These are phyloP conservation scores for Endogone sp. DNA, from an alignment of 192 early-diverging fungal genomes.

Conservation along the genomic window DNA sequence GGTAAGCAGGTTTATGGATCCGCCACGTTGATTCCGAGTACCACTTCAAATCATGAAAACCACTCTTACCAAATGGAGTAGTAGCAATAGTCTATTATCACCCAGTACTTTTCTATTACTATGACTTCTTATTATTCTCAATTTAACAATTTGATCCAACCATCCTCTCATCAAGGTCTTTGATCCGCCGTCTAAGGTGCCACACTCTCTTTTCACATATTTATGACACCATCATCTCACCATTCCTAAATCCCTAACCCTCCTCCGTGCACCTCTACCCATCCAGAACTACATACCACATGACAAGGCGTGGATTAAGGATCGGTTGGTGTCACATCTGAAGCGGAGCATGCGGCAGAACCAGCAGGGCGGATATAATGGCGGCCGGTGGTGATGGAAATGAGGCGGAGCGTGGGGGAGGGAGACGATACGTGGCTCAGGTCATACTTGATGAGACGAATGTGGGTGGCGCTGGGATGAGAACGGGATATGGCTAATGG, in stretches of 20 bases:
- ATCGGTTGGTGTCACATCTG: neutral
- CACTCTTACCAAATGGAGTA: too few species aligned
- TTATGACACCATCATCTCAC: neutral
- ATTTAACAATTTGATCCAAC: too few species aligned
- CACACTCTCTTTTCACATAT: too few species aligned
- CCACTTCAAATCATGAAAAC: too few species aligned
- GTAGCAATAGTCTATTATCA: too few species aligned
- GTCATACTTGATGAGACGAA: neutral
- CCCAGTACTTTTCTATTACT: too few species aligned
- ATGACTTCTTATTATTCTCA: too few species aligned
- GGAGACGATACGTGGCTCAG: too few species aligned
- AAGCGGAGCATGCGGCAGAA: neutral
- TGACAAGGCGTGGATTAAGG: slow-evolving; percentile 1
- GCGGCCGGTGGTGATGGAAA: neutral
- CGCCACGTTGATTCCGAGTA: too few species aligned
- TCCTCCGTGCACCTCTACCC: neutral
- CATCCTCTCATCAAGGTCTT: neutral
- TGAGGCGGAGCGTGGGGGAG: neutral
- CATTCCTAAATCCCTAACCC: too few species aligned
- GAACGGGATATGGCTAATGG: too few species aligned
- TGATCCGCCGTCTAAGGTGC: neutral
- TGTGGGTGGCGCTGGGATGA: neutral
- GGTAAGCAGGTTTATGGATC: neutral
- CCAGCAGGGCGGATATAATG: neutral
- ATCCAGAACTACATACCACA: slow-evolving; percentile 2